Base-by-base conservation (phyloP, 805 yeast genomes). In the Candida endomychidarum region DNA sequence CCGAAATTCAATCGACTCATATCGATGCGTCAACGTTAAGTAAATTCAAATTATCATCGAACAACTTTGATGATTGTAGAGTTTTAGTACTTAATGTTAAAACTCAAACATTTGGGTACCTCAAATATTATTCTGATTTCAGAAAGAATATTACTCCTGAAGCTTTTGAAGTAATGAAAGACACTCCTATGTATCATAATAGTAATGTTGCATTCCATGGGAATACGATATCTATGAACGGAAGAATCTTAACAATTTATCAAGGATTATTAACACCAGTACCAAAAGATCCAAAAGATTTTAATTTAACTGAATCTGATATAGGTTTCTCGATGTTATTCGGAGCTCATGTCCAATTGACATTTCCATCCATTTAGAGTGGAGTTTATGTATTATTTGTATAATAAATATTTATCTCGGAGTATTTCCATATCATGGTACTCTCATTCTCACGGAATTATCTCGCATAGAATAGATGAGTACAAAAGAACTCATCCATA, bases 41-140 rank as follows among this genome's bases (percentile, higher is more conserved):
- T 3, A 55, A 56, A 49, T 54, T 63, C 34, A 58, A 56, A 42
- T 42, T 67, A 16, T 46, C 54, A 1, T 43, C 61, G 7, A 45
- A 48, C 18, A 65, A 65, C 45, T 32, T 53, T 26, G 57, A 62
- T 28, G 44, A 60, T 8, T 52, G 61, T 34, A 54, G 74, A 28
- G 45, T 68, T 20, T 56, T 67, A 11, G 63, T 58, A 12, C 58
- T 66, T 30, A 67, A 67, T 46, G 47, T 67, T 31, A 58, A 57
- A 34, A 63, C 74, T 3, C 72, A 66, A 44, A 63, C 65, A 5
- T 69, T 74, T 74, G 56, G 59, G 38, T 68, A 65, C 48, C 46
- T 57, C 37, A 54, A 60, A 34, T 67, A 60, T 48, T 59, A 53
- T 45, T 60, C 54, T 40, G 68, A 67, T 41, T 41, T 61, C 9